Evolutionary conservation across 2,329 filamentous ascomycete species (phyloP).

Genomic region (Ceratocystiopsis minuta): DNA sequence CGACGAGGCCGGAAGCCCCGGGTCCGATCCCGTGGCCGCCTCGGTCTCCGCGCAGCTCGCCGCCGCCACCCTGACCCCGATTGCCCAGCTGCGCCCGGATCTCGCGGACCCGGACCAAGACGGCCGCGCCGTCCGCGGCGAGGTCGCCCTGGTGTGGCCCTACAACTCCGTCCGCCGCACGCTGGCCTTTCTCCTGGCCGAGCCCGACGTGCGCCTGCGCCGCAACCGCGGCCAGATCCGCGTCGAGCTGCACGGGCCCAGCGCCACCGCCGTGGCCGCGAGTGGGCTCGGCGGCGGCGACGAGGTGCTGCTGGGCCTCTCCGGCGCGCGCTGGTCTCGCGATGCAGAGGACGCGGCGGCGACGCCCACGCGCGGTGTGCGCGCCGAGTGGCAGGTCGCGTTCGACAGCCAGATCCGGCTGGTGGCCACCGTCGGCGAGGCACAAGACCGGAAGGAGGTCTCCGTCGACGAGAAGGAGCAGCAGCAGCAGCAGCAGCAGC

Average conservation of each 20-base stretch:
- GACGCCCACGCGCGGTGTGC: constrained; percentile 29
- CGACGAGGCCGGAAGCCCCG: no score
- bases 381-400: constrained; percentile 40
- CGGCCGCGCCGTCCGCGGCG: constrained; percentile 40
- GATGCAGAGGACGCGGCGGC: constrained; percentile 21
- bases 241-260: constrained; percentile 51
- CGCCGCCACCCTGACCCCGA: constrained; percentile 18
- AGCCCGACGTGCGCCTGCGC: constrained; percentile 68
- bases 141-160: constrained; percentile 79
- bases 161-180: constrained; percentile 62
- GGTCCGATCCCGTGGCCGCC: constrained; percentile 1
- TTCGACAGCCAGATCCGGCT: constrained; percentile 33
- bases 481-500: constrained; percentile 2
- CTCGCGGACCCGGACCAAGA: constrained; percentile 18
- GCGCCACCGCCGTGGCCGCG: constrained; percentile 50
- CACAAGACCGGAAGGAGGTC: constrained; percentile 29
- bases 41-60: constrained; percentile 7
- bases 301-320: constrained; percentile 48
- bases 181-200: constrained; percentile 64
- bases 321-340: constrained; percentile 47
- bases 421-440: constrained; percentile 28
- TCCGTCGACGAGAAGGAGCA: constrained; percentile 30
- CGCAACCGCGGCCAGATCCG: constrained; percentile 64
- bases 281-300: constrained; percentile 63
- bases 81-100: constrained; percentile 35